Evolutionary conservation across 2,329 filamentous ascomycete species (phyloP), one percentile per base, ranked within the genome.

Genomic region (Calycina herbarum): DNA sequence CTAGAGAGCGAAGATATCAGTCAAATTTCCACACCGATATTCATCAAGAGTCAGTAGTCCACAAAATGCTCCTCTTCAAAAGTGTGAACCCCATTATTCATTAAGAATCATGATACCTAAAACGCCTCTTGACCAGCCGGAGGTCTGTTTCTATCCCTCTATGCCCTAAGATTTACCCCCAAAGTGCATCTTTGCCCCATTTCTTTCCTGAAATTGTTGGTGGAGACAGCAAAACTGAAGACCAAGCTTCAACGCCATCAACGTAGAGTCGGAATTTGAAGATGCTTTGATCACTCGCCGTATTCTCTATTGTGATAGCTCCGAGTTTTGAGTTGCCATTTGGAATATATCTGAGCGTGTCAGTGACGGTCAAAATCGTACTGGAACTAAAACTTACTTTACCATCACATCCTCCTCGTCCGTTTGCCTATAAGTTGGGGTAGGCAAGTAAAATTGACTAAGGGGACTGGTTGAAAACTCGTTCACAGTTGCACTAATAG

Each of bases 401-500:
- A 98, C 83, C 75, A 89, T 84, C 11, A 97, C 86, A 78, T 98
- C 95, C 71, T 94, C 88, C 1, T 89, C 84, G 70, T 96, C 93
- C 0, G 84, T 86, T 78, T 97, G 93, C 70, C 82, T 83, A 77
- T 98, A 99, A 0, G 93, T 94, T 1, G 89, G 85, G 29, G 94
- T 80, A 0, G 95, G 95, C 4, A 95, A 85, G 71, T 95, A 97
- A 76, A 99, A 99, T 83, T 98, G 96, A 76, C 89, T 96, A 61
- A 99, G 77, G 0, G 95, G 95, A 63, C 92, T 95, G 0, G 91
- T 93, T 29, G 92, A 95, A 78, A 97, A 98, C 77, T 99, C 95
- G 73, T 96, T 90, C 0, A 96, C 91, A 0, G 89, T 83, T 1
- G 87, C 85, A 54, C 79, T 83, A 59, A 86, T 79, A 0, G 86